Conservation (phyloP, 2,329 filamentous ascomycete genomes). For the Tolypocladium ophioglossoides region DNA sequence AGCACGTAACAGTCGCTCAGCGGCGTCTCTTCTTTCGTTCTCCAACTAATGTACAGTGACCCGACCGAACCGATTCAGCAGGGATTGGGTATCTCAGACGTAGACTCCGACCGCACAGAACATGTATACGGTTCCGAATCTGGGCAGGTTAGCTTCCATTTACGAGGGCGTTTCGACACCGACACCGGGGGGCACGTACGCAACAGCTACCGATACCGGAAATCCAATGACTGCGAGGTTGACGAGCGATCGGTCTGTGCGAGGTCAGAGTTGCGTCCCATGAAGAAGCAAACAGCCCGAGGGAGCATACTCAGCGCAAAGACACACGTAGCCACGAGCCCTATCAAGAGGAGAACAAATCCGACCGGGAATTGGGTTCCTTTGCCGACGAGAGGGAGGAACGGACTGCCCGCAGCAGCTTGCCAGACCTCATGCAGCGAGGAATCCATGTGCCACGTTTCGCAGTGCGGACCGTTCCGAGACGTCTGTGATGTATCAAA, state of each 20-base stretch:
- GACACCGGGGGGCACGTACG: constrained; percentile 48
- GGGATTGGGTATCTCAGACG: constrained; percentile 57
- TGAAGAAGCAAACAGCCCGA: background rate
- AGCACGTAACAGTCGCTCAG: constrained; percentile 15
- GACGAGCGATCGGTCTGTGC: constrained; percentile 65
- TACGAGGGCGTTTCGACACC: constrained; percentile 3
- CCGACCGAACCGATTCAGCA: constrained; percentile 12
- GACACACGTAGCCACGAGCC: constrained; percentile 61
- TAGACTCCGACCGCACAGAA: constrained; percentile 98
- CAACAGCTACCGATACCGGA: constrained; percentile 80
- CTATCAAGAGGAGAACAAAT: constrained; percentile 62
- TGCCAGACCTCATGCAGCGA: constrained; percentile 88
- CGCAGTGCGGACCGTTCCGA: background rate
- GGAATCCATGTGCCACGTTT: constrained; percentile 53
- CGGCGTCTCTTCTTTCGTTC: constrained; percentile 19
- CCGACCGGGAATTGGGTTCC: constrained; percentile 73
- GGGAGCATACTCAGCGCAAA: constrained; percentile 71
- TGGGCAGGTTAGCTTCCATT: constrained; percentile 26
- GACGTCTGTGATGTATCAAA: background rate
- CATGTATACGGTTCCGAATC: constrained; percentile 93
- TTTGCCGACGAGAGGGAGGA: constrained; percentile 71
- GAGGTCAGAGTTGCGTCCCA: constrained; percentile 2
- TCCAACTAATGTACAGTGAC: constrained; percentile 27
- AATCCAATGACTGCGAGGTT: constrained; percentile 71
- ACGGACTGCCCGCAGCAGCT: constrained; percentile 79